Evolutionary conservation across 352 stramenopile species (phyloP), one percentile per base, ranked within the genome.

Genomic region (Globisporangium paddicum): DNA sequence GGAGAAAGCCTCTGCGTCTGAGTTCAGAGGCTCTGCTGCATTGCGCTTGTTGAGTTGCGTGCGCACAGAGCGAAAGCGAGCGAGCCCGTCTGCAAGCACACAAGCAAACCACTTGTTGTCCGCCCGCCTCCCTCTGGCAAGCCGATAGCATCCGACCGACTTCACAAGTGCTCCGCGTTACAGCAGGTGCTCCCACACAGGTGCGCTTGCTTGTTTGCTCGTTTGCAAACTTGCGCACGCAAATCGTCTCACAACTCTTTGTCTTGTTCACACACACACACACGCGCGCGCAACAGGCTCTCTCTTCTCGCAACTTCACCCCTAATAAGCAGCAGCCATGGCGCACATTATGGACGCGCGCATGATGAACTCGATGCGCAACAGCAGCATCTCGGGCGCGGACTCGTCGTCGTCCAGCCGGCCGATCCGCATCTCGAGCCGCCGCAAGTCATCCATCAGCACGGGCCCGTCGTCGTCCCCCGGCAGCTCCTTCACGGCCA

Each of bases 261-360:
- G 19, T 25, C 38, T 23, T 45, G 38, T 14, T 47, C 41, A 11
- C 10, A 18, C 19, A 26, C 19, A 23, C 41, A 47, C 16, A 19
- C 14, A n/a, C n/a, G n/a, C n/a, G n/a, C n/a, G n/a, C n/a, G n/a
- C n/a, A n/a, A n/a, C n/a, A n/a, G n/a, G n/a, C n/a, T n/a, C n/a
- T n/a, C n/a, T n/a, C n/a, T n/a, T n/a, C n/a, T n/a, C n/a, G n/a
- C n/a, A n/a, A n/a, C n/a, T n/a, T n/a, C n/a, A n/a, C n/a, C n/a
- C n/a, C n/a, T n/a, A n/a, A n/a, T n/a, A n/a, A 44, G 38, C 19
- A 18, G 26, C 44, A 54, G 59, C 38, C 35, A 87, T 87, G 77
- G 77, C 77, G 63, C 77, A 87, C 66, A 82, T 87, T 60, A 67
- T 87, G 62, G 75, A 86, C 58, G 73, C 75, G 53, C 75, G 73